These are phyloP conservation scores for Colletotrichum gloeosporioides DNA, from an alignment of 2,329 filamentous ascomycete species.

Conservation along the genomic window DNA sequence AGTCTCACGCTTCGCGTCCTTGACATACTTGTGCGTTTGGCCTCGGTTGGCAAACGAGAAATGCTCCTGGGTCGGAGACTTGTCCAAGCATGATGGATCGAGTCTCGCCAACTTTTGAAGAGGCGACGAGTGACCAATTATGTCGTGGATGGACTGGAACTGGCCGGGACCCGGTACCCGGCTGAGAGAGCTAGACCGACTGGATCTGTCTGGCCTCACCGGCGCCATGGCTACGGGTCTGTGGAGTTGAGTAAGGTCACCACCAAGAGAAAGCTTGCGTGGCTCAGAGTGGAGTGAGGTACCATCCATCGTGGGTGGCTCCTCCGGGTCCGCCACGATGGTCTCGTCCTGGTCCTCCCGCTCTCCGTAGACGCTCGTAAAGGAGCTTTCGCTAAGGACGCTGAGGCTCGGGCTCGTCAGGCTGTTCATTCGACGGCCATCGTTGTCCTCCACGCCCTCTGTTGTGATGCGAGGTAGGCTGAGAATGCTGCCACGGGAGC, in stretches of 20 bases:
- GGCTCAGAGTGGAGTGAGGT: conserved; percentile 11
- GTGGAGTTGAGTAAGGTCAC: background rate
- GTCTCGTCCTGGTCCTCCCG: conserved; percentile 34
- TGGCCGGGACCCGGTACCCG: conserved; percentile 35
- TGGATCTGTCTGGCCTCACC: background rate
- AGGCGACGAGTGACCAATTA: conserved; percentile 52
- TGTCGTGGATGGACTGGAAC: conserved; percentile 51
- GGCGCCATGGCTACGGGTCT: background rate
- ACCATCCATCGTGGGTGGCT: conserved; percentile 34
- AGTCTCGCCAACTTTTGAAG: conserved; percentile 56
- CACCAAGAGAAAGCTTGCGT: background rate
- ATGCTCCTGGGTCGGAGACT: conserved; percentile 32
- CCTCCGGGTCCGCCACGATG: conserved; percentile 31
- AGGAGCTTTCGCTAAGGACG: conserved; percentile 71
- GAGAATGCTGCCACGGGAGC: conserved; percentile 51
- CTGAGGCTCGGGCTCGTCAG: conserved; percentile 66
- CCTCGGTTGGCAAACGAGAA: conserved; percentile 22
- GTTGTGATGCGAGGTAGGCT: conserved; percentile 53
- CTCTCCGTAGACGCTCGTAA: conserved; percentile 67
- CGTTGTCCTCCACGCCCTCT: conserved; percentile 43
- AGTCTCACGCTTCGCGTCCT: conserved; percentile 53
- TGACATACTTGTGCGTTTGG: conserved; percentile 33
- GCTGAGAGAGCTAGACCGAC: conserved; percentile 35
- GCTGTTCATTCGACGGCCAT: conserved; percentile 37
- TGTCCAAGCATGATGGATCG: conserved; percentile 32